These are phyloP conservation scores for Aspergillus steynii DNA, from an alignment of 495 filamentous ascomycete species.

Conservation along the genomic window DNA sequence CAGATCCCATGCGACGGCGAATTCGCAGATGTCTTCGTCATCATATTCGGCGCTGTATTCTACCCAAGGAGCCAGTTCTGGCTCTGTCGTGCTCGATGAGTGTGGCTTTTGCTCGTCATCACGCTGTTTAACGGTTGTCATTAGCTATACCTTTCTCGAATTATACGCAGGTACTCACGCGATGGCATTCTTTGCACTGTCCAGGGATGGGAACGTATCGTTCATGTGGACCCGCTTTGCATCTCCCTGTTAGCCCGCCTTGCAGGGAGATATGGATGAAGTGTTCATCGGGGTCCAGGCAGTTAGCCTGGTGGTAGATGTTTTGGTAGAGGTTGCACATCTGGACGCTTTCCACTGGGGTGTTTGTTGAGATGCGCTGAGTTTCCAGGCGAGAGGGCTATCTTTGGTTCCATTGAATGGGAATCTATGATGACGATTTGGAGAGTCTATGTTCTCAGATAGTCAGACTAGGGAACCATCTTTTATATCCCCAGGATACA, in stretches of 20 bases:
- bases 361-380: too few species aligned
- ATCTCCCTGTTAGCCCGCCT: neutral
- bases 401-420: too few species aligned
- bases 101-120: too few species aligned
- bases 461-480: too few species aligned
- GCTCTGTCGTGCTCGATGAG: too few species aligned
- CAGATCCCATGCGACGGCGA: neutral
- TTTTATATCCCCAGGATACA: too few species aligned
- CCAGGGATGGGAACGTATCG: neutral
- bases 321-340: neutral
- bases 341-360: too few species aligned
- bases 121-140: neutral
- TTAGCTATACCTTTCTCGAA: neutral
- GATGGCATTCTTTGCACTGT: neutral
- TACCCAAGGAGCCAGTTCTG: neutral
- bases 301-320: neutral
- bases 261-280: neutral
- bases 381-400: too few species aligned
- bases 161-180: neutral
- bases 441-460: too few species aligned
- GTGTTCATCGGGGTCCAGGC: neutral
- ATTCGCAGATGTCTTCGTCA: neutral
- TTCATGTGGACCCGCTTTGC: neutral
- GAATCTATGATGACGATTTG: too few species aligned
- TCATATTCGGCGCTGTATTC: neutral